Evolutionary conservation across 768 basidiomycete genomes (phyloP).

Genomic region (Xanthoconium stramineum): DNA sequence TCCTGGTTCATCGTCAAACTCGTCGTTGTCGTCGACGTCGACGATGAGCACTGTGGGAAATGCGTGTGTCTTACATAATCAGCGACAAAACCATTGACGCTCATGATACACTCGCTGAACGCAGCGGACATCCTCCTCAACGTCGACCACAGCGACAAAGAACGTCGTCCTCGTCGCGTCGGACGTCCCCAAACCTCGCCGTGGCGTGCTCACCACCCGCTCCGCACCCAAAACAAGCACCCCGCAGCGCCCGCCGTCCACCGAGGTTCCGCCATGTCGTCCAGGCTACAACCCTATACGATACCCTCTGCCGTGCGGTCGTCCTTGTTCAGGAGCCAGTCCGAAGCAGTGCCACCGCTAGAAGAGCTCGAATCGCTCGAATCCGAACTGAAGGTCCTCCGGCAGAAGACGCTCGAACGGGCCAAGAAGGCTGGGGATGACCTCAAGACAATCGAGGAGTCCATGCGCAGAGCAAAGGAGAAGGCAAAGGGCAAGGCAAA

Average conservation of each 20-base stretch:
- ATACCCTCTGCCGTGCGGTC: slow-evolving; percentile 52
- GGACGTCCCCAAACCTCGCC: slow-evolving; percentile 9
- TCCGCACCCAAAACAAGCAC: slow-evolving; percentile 10
- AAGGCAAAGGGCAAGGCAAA: slow-evolving; percentile 71
- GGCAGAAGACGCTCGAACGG: slow-evolving; percentile 55
- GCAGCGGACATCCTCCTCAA: neutral
- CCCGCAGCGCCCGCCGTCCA: slow-evolving; percentile 11
- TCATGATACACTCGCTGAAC: slow-evolving; percentile 24
- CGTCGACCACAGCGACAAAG: neutral
- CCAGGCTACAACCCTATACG: slow-evolving; percentile 51
- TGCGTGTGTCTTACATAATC: slow-evolving; percentile 2
- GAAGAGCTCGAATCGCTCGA: slow-evolving; percentile 70
- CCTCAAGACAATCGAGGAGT: slow-evolving; percentile 69
- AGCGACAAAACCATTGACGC: slow-evolving; percentile 27
- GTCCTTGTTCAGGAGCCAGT: slow-evolving; percentile 56
- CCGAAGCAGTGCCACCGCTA: slow-evolving; percentile 65
- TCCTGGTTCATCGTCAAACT: neutral
- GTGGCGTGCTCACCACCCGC: slow-evolving; percentile 6
- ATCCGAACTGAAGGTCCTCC: slow-evolving; percentile 54
- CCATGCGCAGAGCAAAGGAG: slow-evolving; percentile 73
- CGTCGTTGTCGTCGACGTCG: neutral
- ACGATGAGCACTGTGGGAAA: slow-evolving; percentile 1
- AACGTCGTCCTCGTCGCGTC: slow-evolving; percentile 7
- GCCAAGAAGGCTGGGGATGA: slow-evolving; percentile 76
- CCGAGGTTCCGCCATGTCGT: slow-evolving; percentile 50